phyloP scores from a whole-genome alignment of 768 basidiomycete genomes.

The Mycena chlorophos region DNA sequence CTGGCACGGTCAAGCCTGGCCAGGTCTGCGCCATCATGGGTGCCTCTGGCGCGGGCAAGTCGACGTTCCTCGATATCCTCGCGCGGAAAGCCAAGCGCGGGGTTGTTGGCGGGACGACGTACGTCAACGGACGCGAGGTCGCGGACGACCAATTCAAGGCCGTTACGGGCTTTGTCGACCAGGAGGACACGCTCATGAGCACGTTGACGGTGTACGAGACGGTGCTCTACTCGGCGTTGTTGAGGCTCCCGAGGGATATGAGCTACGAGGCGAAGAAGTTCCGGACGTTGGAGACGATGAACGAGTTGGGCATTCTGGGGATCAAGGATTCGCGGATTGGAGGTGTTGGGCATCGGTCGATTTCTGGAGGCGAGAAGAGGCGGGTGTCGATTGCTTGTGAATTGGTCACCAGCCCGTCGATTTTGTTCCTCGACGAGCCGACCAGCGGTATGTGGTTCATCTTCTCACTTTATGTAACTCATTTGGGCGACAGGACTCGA shows the following conservation, averaged over 20 bases:
- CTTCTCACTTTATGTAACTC: not conserved
- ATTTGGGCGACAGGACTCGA: constrained; percentile 66
- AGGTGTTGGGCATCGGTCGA: constrained; percentile 81
- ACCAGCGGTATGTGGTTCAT: constrained; percentile 72
- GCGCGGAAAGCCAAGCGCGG: constrained; percentile 90
- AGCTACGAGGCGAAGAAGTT: constrained; percentile 93
- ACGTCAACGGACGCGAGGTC: constrained; percentile 85
- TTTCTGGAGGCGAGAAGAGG: constrained; percentile 97
- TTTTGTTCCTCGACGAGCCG: constrained; percentile 95
- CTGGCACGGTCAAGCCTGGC: constrained; percentile 83
- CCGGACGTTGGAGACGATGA: constrained; percentile 92
- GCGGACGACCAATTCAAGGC: constrained; percentile 74
- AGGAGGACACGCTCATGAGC: constrained; percentile 96
- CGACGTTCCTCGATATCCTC: constrained; percentile 93
- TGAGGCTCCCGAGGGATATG: constrained; percentile 93
- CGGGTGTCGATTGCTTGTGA: constrained; percentile 98
- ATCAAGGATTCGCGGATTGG: constrained; percentile 92
- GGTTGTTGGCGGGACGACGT: constrained; percentile 64
- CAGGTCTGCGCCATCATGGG: constrained; percentile 97
- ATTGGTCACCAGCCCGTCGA: constrained; percentile 94
- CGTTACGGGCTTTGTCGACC: constrained; percentile 94
- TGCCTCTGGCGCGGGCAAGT: constrained; percentile 94
- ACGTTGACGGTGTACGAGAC: constrained; percentile 99
- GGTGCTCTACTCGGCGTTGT: constrained; percentile 86
- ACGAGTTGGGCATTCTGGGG: constrained; percentile 88